Evolutionary conservation across 2,329 filamentous ascomycete species (phyloP), one percentile per base, ranked within the genome.

Genomic region (Xylaria sp.): DNA sequence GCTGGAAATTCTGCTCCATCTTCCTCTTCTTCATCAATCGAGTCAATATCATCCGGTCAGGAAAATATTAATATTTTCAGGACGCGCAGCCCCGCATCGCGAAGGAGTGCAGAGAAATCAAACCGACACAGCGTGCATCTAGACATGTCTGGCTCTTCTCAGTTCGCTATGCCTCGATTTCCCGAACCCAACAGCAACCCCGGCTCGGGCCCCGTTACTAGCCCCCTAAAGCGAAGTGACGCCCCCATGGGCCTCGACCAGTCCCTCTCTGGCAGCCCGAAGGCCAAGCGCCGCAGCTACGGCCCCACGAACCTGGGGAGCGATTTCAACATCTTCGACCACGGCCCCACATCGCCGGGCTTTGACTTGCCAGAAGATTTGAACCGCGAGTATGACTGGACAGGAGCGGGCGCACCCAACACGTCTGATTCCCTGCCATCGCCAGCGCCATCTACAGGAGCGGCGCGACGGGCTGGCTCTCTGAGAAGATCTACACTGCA

Each of bases 151-250:
- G 80, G 78, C 26, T 76, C 81, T 20, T 77, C 80, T 2, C 78
- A 81, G 58, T 74, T 77, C 56, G 72, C 76, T 13, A 72, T 81
- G 26, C 72, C 82, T 40, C 80, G 80, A 59, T 70, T 82, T n/a
- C 67, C 78, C 16, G 82, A 85, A 47, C 70, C 70, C 17, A 76
- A 72, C 44, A 69, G 61, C 29, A 75, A 78, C 61, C 63, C 76
- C 46, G 73, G 78, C 43, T 74, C 78, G 44, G 77, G 83, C 17
- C 77, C 82, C 18, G 85, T 86, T 56, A 86, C 88, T 5, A 96
- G 93, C 69, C 92, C 93, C 4, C 76, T 97, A 63, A 97, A 97
- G 80, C 87, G 94, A 64, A 93, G 89, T 68, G 93, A 97, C 75
- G 88, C 90, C 40, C 88, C 88, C 47, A 93, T 96, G 89, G 91